Evolutionary conservation across 352 stramenopile genomes (phyloP), one percentile per base, ranked within the genome.

Genomic region (Phytopythium cucurbitacearum): DNA sequence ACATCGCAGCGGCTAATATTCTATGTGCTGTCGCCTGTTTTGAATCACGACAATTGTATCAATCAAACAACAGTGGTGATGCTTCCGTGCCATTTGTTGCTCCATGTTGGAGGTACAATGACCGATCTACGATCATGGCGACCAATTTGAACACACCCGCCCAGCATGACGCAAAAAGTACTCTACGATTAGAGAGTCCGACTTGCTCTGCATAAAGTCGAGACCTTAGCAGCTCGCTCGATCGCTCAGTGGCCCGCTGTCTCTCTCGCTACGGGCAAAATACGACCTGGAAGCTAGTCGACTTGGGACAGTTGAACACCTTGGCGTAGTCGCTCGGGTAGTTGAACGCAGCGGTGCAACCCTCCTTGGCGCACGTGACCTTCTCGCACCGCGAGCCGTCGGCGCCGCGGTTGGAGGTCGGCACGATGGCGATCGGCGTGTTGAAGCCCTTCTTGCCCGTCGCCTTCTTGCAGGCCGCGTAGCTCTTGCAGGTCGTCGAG

Each of bases 251-350:
- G 21, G 21, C 2, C 21, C 21, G 21, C 21, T 28, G 21, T 2
- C 21, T 28, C 21, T 28, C 21, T 28, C 21, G 21, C 40, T 49
- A 38, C 1, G 69, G 72, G 34, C 78, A 89, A 51, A 85, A 89
- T 4, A 68, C 68, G 13, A 89, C 53, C 2, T 73, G 61, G 21
- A 28, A 28, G 21, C 21, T 28, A 28, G 21, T 28, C 21, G 21
- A 28, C 32, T 69, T 49, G 13, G 47, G 57, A 33, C 63, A 67
- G 43, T 62, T 61, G 12, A 51, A 65, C 11, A 69, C 49, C 40
- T 71, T 68, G 47, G 12, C 40, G 32, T 60, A 40, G 53, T 73
- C 65, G 36, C 41, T 50, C 32, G 62, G 66, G 32, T 59, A 75
- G 12, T 52, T 48, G 36, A 51, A 74, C 12, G 66, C 62, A 21